phyloP scores from a whole-genome alignment of 2,329 filamentous ascomycete genomes.

The Boeremia exigua region DNA sequence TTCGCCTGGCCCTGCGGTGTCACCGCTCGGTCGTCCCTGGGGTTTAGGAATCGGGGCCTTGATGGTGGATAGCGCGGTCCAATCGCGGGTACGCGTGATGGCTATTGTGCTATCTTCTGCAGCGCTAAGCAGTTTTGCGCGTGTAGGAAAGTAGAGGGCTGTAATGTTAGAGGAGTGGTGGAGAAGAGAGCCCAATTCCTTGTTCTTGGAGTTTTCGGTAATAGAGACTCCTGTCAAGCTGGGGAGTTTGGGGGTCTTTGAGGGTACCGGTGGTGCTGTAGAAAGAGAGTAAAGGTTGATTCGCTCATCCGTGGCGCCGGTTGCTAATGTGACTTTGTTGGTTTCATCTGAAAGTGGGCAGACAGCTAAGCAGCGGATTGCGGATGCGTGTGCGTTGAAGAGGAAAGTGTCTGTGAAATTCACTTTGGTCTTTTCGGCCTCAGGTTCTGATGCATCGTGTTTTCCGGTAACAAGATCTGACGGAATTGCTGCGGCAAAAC shows the following conservation, averaged over 20 bases:
- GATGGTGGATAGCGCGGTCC: conserved; percentile 84
- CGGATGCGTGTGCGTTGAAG: conserved; percentile 90
- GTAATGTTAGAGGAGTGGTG: conserved; percentile 88
- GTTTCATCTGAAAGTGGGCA: conserved; percentile 71
- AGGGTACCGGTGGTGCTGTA: conserved; percentile 58
- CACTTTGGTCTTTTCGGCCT: conserved; percentile 47
- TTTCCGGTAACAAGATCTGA: conserved; percentile 38
- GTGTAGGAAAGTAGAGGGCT: conserved; percentile 78
- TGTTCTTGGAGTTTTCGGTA: conserved; percentile 83
- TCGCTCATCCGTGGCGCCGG: conserved; percentile 89
- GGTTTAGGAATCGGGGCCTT: conserved; percentile 86
- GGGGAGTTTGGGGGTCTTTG: conserved; percentile 67
- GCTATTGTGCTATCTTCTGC: conserved; percentile 92
- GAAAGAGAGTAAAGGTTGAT: conserved; percentile 95
- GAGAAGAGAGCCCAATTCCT: conserved; percentile 83
- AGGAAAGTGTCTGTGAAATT: conserved; percentile 92
- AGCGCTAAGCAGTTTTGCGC: conserved; percentile 85
- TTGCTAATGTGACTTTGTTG: conserved; percentile 89
- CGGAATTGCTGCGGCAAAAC: conserved; percentile 77
- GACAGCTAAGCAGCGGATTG: conserved; percentile 86
- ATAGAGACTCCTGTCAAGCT: conserved; percentile 75
- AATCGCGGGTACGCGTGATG: conserved; percentile 86
- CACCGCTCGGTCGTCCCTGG: conserved; percentile 81
- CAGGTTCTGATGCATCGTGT: conserved; percentile 21
- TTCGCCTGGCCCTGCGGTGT: conserved; percentile 82